These are phyloP conservation scores for Hanseniaspora valbyensis DNA, from an alignment of 805 yeast species.

Conservation along the genomic window DNA sequence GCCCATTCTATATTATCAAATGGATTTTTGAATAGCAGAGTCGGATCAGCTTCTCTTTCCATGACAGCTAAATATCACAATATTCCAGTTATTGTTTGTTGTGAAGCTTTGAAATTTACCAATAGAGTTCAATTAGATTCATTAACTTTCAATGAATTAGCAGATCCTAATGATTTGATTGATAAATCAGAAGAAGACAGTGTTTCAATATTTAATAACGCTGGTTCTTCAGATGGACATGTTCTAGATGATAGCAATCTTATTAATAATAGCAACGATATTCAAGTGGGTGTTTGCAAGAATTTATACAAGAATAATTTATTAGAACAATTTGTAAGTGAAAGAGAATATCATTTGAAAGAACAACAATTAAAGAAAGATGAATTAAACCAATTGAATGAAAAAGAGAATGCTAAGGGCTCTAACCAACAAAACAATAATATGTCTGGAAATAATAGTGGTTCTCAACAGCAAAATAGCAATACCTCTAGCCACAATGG, in stretches of 20 bases:
- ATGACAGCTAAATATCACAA: constrained; percentile 80
- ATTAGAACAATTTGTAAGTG: constrained; percentile 50
- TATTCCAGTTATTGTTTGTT: constrained; percentile 89
- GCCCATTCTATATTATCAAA: constrained; percentile 96
- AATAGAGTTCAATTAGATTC: constrained; percentile 93
- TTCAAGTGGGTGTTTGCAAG: constrained; percentile 11
- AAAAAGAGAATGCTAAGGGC: constrained; percentile 23
- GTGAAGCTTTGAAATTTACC: constrained; percentile 87
- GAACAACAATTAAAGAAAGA: constrained; percentile 23
- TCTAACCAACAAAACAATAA: constrained; percentile 17
- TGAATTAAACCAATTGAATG: constrained; percentile 23
- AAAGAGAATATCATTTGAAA: constrained; percentile 17
- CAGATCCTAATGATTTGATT: constrained; percentile 60
- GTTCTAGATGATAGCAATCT: constrained; percentile 5
- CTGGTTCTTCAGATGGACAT: constrained; percentile 1
- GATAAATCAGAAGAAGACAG: constrained; percentile 41
- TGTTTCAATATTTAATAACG: constrained; percentile 17
- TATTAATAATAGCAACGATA: not conserved
- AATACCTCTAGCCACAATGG: constrained; percentile 20
- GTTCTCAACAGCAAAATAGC: constrained; percentile 21
- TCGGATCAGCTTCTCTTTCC: constrained; percentile 88
- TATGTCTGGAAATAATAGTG: constrained; percentile 16
- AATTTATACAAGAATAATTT: constrained; percentile 39
- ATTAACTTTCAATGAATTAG: constrained; percentile 87
- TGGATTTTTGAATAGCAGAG: constrained; percentile 85